Conservation (phyloP, 2,329 filamentous ascomycete genomes). For the Pestalotiopsis sp. region DNA sequence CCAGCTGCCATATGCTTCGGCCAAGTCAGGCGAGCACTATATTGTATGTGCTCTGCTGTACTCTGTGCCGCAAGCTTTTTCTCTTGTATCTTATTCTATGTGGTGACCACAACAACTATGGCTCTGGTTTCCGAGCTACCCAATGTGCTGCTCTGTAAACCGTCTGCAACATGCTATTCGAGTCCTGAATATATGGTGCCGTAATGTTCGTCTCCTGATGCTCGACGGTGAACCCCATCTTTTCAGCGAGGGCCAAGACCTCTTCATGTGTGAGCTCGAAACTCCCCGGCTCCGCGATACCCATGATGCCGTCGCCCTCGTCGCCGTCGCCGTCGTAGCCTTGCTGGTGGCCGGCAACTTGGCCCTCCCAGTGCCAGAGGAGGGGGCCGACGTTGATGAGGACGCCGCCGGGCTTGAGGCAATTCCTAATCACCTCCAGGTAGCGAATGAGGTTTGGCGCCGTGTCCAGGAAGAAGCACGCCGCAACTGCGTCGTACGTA, state of each 20-base stretch:
- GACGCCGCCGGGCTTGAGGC: slow-evolving; percentile 75
- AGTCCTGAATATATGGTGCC: slow-evolving; percentile 87
- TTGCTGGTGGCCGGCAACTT: slow-evolving; percentile 58
- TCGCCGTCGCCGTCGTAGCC: slow-evolving; percentile 54
- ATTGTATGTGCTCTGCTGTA: no score
- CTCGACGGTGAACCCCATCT: slow-evolving; percentile 77
- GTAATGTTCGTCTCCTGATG: slow-evolving; percentile 59
- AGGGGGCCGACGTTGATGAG: slow-evolving; percentile 91
- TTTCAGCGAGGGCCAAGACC: slow-evolving; percentile 73
- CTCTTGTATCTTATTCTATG: not conserved
- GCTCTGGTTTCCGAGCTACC: slow-evolving; percentile 75
- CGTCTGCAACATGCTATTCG: slow-evolving; percentile 82
- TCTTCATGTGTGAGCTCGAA: slow-evolving; percentile 92
- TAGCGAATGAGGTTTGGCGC: slow-evolving; percentile 92
- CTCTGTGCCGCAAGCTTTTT: not conserved
- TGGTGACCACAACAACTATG: not conserved
- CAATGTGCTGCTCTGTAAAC: slow-evolving; percentile 81
- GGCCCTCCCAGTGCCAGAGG: slow-evolving; percentile 93
- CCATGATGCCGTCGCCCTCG: slow-evolving; percentile 54
- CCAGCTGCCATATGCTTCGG: no score
- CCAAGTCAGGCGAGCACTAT: no score
- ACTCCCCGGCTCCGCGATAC: slow-evolving; percentile 86
- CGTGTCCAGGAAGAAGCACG: slow-evolving; percentile 96
- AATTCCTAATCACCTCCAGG: slow-evolving; percentile 79
- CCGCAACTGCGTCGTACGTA: slow-evolving; percentile 79